Conservation (phyloP, 768 basidiomycete genomes). For the Macrocybe gigantea region DNA sequence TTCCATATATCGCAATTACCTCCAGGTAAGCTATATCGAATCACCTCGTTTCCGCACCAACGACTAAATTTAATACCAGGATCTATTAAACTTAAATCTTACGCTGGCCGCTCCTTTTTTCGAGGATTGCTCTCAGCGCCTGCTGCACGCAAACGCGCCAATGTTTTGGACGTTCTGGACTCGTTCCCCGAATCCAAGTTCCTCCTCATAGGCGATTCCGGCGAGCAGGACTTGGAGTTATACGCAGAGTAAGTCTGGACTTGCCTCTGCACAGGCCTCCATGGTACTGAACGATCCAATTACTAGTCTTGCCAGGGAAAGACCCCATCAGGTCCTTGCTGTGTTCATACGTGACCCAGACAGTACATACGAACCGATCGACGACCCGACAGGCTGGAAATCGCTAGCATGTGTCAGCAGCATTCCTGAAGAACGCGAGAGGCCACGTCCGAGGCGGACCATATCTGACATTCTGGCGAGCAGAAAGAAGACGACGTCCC, state of each 20-base stretch:
- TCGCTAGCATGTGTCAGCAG: constrained; percentile 13
- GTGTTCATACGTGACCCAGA: constrained; percentile 82
- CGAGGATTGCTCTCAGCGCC: constrained; percentile 79
- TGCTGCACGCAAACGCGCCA: constrained; percentile 75
- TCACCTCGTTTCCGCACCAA: neutral
- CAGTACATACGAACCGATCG: constrained; percentile 30
- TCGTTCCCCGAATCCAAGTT: constrained; percentile 72
- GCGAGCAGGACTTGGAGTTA: constrained; percentile 93
- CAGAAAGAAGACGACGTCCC: neutral
- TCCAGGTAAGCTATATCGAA: constrained; percentile 31
- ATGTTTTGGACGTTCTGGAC: constrained; percentile 72
- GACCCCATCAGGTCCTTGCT: constrained; percentile 63
- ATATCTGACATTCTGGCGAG: neutral
- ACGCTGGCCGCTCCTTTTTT: constrained; percentile 78
- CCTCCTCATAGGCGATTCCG: constrained; percentile 85
- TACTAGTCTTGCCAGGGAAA: constrained; percentile 55
- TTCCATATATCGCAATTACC: constrained; percentile 66
- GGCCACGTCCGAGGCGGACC: neutral
- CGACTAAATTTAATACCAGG: constrained; percentile 28
- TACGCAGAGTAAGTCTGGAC: constrained; percentile 54
- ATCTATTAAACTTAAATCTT: constrained; percentile 79
- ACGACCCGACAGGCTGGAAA: constrained; percentile 60
- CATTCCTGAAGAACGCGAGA: neutral
- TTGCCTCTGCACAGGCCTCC: neutral
- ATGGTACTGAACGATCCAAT: neutral